Conservation (phyloP, 306 rosid species). For the Cucurbita argyrosperma region DNA sequence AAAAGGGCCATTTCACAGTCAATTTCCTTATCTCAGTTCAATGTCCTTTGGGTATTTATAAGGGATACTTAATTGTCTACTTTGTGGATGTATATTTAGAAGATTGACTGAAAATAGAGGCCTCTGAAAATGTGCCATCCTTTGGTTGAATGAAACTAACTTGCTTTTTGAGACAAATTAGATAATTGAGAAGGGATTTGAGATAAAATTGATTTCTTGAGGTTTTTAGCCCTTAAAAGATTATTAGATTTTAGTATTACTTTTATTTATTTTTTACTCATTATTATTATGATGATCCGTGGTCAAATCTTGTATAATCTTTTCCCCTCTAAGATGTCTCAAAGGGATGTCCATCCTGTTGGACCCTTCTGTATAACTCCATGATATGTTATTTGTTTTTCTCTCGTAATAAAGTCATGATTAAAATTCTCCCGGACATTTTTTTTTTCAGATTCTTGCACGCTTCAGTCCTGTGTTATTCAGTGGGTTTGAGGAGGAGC, state of each 20-base stretch:
- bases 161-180: neutral
- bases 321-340: neutral
- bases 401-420: neutral
- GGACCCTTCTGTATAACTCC: neutral
- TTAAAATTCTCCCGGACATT: neutral
- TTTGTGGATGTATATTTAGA: neutral
- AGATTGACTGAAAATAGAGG: neutral
- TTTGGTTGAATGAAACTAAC: neutral
- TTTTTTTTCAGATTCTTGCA: slow-evolving; percentile 56
- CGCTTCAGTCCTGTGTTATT: slow-evolving; percentile 78
- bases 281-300: neutral
- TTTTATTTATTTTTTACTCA: neutral
- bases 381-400: neutral
- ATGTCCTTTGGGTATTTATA: neutral
- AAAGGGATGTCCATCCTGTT: neutral
- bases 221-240: neutral
- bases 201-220: neutral
- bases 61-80: neutral
- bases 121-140: neutral
- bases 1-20: neutral
- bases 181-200: neutral
- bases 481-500: slow-evolving; percentile 63
- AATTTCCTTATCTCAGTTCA: neutral
- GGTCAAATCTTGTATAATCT: neutral
- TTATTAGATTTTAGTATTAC: neutral